These are phyloP conservation scores for Pseudogymnoascus sp. DNA, from an alignment of 2,329 filamentous ascomycete genomes.

Conservation along the genomic window DNA sequence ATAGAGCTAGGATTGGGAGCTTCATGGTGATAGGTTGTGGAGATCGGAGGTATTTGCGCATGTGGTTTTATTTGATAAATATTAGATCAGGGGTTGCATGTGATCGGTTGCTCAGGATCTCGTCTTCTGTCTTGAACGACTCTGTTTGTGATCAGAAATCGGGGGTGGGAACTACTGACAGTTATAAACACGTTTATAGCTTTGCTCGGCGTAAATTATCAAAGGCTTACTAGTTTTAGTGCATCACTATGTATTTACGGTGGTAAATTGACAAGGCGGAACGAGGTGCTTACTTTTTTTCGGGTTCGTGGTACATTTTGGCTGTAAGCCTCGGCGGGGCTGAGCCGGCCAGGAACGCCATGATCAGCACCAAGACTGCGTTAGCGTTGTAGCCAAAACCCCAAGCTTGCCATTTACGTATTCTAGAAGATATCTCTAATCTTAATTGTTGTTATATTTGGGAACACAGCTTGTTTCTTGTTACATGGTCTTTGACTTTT, in stretches of 20 bases:
- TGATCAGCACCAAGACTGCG: not conserved
- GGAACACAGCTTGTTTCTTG: not conserved
- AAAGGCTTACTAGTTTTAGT: not conserved
- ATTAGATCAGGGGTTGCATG: not conserved
- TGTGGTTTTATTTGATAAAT: not conserved
- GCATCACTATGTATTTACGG: not conserved
- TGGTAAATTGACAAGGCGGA: slow-evolving; percentile 1
- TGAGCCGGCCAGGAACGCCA: not conserved
- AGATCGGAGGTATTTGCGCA: not conserved
- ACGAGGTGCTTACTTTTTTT: not conserved
- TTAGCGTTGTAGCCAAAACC: not conserved
- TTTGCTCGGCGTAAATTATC: not conserved
- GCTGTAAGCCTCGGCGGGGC: not conserved
- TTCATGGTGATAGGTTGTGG: not conserved
- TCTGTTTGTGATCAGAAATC: not conserved
- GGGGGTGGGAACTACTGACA: too few relatives aligned
- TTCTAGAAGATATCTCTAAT: not conserved
- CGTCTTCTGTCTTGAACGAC: not conserved
- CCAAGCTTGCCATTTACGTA: not conserved
- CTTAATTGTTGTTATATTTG: not conserved
- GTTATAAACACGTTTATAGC: not conserved
- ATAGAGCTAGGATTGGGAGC: not conserved
- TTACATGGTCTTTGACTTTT: not conserved
- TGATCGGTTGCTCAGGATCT: not conserved
- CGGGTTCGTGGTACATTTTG: not conserved